Percentiles rank a stretch among this genome's conserved stretches.
phyloP scores from a whole-genome alignment of 148 eudicot species.

The Chenopodium berlandieri region DNA sequence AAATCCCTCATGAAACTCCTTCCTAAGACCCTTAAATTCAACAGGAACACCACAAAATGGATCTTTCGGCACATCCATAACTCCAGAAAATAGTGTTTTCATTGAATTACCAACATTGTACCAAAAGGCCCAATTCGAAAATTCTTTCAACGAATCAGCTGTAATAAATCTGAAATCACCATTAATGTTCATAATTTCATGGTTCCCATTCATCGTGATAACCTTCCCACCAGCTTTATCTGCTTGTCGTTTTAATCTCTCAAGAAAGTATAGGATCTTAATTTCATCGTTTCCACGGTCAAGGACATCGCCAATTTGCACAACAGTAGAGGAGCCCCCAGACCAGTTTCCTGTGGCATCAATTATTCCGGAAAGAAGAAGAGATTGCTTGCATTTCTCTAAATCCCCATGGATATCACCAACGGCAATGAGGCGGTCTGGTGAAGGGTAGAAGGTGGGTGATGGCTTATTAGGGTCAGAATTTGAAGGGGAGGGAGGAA shows the following conservation, averaged over 20 bases:
- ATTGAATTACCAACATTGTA: constrained; percentile 54
- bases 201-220: constrained; percentile 88
- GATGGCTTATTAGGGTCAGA: constrained; percentile 18
- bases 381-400: constrained; percentile 58
- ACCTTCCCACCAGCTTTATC: constrained; percentile 48
- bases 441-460: constrained; percentile 45
- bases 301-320: constrained; percentile 87
- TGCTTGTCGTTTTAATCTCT: constrained; percentile 70
- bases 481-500: constrained; percentile 33
- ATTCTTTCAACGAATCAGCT: constrained; percentile 49
- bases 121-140: constrained; percentile 79
- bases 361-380: constrained; percentile 61
- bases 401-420: constrained; percentile 96
- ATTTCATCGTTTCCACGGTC: constrained; percentile 90
- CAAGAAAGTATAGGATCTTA: constrained; percentile 61
- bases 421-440: constrained; percentile 67
- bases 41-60: constrained; percentile 46
- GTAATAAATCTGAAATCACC: constrained; percentile 71
- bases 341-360: constrained; percentile 59
- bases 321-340: constrained; percentile 73
- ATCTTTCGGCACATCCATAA: constrained; percentile 31
- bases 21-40: constrained; percentile 38
- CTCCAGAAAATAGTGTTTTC: constrained; percentile 47
- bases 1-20: constrained; percentile 50
- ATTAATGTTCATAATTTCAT: constrained; percentile 82